A percentile compares a stretch with the other conserved stretches of the same genome.
These are phyloP conservation scores for Panaeolus cyanescens DNA, from an alignment of 768 basidiomycete species.

Conservation along the genomic window DNA sequence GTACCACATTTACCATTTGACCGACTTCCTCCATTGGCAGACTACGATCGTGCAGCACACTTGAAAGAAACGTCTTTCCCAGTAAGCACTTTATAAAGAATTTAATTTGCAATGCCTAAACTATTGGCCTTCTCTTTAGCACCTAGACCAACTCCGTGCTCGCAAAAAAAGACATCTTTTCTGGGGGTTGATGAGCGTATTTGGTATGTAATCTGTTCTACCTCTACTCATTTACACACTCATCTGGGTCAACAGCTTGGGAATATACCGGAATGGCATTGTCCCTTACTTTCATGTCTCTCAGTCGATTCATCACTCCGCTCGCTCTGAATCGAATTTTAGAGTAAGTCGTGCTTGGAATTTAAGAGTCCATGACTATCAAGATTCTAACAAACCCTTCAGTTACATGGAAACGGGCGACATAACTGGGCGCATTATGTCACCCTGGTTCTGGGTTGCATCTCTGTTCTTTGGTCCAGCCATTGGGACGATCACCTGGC, in stretches of 20 bases:
- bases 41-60: constrained; percentile 46
- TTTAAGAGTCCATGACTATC: neutral
- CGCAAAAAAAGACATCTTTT: constrained; percentile 44
- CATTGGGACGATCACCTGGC: constrained; percentile 44
- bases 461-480: constrained; percentile 53
- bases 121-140: constrained; percentile 17
- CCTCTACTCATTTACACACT: neutral
- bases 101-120: neutral
- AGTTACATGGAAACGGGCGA: neutral
- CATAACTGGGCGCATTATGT: constrained; percentile 41
- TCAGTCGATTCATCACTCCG: constrained; percentile 35
- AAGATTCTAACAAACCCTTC: neutral
- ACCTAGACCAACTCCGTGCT: constrained; percentile 40
- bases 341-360: constrained; percentile 49
- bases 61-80: constrained; percentile 20
- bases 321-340: constrained; percentile 44
- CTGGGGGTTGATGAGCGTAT: constrained; percentile 43
- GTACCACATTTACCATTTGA: constrained; percentile 49
- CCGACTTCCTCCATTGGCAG: constrained; percentile 61
- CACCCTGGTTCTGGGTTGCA: constrained; percentile 56
- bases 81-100: constrained; percentile 21
- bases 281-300: constrained; percentile 26
- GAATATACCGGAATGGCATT: constrained; percentile 32
- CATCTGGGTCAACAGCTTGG: constrained; percentile 11
- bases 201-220: constrained; percentile 18